Conservation (phyloP, 805 yeast genomes). For the Lachancea dasiensis region DNA sequence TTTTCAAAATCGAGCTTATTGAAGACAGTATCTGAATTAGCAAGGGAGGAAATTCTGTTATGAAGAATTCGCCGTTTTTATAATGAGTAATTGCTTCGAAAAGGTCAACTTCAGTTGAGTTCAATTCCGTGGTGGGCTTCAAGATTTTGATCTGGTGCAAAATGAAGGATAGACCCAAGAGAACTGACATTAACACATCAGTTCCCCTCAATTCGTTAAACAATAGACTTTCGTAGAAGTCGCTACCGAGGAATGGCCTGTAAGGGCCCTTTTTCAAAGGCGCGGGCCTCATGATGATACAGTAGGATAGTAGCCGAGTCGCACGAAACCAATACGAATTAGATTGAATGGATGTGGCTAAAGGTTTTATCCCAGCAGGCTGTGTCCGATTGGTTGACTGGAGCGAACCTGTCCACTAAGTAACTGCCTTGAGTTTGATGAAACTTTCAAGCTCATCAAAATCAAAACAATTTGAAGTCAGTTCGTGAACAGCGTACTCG, state of each 20-base stretch:
- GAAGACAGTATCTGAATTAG: conserved; percentile 22
- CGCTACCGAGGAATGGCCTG: conserved; percentile 1
- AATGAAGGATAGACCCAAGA: conserved; percentile 2
- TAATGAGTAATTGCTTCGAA: conserved; percentile 11
- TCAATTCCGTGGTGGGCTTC: neutral
- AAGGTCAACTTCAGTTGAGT: conserved; percentile 12
- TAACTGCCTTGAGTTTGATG: too few relatives aligned
- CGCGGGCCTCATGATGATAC: neutral
- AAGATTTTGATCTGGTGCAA: neutral
- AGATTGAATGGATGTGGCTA: too few relatives aligned
- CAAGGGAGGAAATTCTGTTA: conserved; percentile 19
- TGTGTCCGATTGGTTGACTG: too few relatives aligned
- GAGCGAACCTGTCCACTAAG: too few relatives aligned
- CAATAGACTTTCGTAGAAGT: neutral
- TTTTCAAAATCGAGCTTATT: conserved; percentile 4
- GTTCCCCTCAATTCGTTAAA: neutral
- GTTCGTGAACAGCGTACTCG: too few relatives aligned
- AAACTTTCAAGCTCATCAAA: too few relatives aligned
- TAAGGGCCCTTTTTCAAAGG: neutral
- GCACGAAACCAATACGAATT: too few relatives aligned
- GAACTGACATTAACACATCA: neutral
- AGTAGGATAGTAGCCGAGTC: too few relatives aligned
- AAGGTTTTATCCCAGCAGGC: too few relatives aligned
- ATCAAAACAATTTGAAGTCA: too few relatives aligned
- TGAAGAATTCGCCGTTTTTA: conserved; percentile 14